Evolutionary conservation across 2,329 filamentous ascomycete species (phyloP), one percentile per base, ranked within the genome.

Genomic region (Hypomyces perniciosus): DNA sequence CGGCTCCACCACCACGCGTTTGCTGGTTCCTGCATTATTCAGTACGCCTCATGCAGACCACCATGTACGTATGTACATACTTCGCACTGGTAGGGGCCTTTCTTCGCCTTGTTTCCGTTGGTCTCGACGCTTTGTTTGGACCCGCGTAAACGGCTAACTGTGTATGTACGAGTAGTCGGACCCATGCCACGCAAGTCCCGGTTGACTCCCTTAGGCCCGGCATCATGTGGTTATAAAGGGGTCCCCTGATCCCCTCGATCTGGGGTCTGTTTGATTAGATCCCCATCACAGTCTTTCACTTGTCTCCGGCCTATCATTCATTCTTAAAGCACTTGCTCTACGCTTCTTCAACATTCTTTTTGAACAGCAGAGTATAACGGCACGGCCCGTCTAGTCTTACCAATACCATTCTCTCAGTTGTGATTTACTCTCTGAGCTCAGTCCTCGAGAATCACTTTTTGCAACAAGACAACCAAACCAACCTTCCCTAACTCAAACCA

Each of bases 371-470:
- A 51, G 46, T 42, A 45, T 43, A 40, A 52, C 47, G 47, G 38
- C 51, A 45, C 31, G 46, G 51, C 51, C 51, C 42, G 51, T 51
- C 44, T n/a, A 28, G 41, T 9, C 41, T 42, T 46, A 8, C 33
- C 12, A 13, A 37, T 48, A 26, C 27, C 30, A 28, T 34, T 29
- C 33, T 28, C 35, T 47, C 33, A 12, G 10, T n/a, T 39, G 8
- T 30, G 27, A 38, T 38, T 46, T 28, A 20, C 20, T 20, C 20
- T 41, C 30, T 26, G 34, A 46, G 44, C 44, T 28, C 60, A 61
- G 54, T 62, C 13, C 40, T 56, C 61, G 56, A 61, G 54, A 56
- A 35, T 63, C 56, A 63, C 59, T 62, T 57, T 20, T 20, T 20
- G 20, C 20, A 20, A 63, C 54, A 61, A 57, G 57, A 55, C 54